Conservation (phyloP, 2,329 filamentous ascomycete species). For the Penicillium occitanis region DNA sequence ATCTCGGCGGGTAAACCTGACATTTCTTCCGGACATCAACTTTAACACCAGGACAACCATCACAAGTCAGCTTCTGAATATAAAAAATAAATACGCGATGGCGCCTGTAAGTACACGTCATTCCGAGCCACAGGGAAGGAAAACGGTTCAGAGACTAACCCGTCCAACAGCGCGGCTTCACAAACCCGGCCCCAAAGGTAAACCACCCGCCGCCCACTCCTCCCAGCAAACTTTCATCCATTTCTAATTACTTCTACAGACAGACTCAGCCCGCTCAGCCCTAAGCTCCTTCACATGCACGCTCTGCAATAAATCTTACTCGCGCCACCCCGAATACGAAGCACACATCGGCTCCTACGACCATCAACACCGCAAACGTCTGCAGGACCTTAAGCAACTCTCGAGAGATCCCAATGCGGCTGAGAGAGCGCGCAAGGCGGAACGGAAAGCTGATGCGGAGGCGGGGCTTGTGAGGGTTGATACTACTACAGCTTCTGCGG, state of each 20-base stretch:
- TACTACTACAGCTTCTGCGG: background rate
- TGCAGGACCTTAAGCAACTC: constrained; percentile 49
- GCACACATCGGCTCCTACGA: constrained; percentile 93
- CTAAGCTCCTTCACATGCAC: constrained; percentile 79
- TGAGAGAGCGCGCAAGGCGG: constrained; percentile 44
- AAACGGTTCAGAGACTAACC: background rate
- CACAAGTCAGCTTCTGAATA: background rate
- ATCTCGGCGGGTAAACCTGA: background rate
- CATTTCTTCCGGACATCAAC: background rate
- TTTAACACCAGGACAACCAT: background rate
- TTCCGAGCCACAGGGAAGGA: background rate
- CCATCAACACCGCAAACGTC: constrained; percentile 82
- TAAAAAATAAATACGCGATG: background rate
- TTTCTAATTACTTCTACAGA: constrained; percentile 28
- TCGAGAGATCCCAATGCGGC: constrained; percentile 45
- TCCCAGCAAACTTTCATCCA: background rate
- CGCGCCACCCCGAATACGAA: constrained; percentile 93
- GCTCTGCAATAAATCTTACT: constrained; percentile 91
- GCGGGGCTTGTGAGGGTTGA: constrained; percentile 41
- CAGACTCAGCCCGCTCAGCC: constrained; percentile 69
- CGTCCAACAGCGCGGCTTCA: constrained; percentile 45
- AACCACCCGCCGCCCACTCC: background rate
- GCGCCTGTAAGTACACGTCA: constrained; percentile 13
- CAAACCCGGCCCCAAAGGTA: constrained; percentile 50
- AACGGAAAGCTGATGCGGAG: constrained; percentile 45